Conservation (phyloP, 257 asterid species). For the Capsicum baccatum region DNA sequence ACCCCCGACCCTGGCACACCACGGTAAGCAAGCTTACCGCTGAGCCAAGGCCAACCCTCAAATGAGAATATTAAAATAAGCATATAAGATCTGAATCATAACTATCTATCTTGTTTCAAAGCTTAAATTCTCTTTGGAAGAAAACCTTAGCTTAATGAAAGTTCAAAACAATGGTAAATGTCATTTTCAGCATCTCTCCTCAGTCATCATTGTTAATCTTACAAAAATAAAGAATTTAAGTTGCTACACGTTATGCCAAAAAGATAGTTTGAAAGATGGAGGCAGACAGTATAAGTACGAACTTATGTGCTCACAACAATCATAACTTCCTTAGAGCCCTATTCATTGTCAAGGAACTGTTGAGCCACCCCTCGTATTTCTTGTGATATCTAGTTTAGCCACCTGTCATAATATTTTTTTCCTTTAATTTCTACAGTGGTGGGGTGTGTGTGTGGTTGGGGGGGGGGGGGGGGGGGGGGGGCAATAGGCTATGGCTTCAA, state of each 20-base stretch:
- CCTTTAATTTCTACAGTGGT: no score
- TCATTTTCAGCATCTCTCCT: slow-evolving; percentile 8
- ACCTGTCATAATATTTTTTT: not conserved
- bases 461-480: no score
- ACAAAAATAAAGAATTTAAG: not conserved
- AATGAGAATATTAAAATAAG: not conserved
- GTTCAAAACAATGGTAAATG: not conserved
- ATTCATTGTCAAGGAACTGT: slow-evolving; percentile 9
- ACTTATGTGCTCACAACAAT: not conserved
- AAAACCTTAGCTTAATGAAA: not conserved
- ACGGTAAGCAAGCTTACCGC: no score
- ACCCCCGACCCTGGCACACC: no score
- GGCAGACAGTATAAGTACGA: not conserved
- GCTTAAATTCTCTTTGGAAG: not conserved
- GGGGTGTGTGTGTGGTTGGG: no score
- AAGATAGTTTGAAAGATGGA: not conserved
- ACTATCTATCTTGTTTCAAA: not conserved
- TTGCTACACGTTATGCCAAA: not conserved
- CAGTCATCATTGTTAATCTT: slow-evolving; percentile 9
- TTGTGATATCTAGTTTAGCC: not conserved
- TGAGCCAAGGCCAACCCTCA: no score
- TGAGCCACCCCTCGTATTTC: not conserved
- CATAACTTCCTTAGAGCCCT: not conserved
- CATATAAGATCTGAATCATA: not conserved
- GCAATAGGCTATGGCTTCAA: no score